Conservation (phyloP, 176 grass and related monocot genomes). For the Themeda triandra region DNA sequence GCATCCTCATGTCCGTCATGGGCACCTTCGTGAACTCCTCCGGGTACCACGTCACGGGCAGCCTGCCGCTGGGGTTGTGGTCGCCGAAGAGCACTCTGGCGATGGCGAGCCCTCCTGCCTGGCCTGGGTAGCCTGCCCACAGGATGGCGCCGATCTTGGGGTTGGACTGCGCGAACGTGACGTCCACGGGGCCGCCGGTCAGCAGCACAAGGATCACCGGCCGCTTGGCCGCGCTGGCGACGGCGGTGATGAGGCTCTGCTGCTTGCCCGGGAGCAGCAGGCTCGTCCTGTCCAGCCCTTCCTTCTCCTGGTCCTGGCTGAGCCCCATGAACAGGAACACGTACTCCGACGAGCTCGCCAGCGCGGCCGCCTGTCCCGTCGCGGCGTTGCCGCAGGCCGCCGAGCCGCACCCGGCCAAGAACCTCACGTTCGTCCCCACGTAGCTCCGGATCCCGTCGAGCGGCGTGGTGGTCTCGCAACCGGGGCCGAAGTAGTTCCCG, state of each 20-base stretch:
- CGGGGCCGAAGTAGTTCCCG: constrained; percentile 69
- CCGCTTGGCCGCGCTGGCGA: constrained; percentile 44
- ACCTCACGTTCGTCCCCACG: background rate
- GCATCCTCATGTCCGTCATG: constrained; percentile 88
- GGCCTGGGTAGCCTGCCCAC: constrained; percentile 80
- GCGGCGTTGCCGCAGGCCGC: constrained; percentile 17
- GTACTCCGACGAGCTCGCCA: constrained; percentile 38
- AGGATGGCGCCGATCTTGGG: constrained; percentile 59
- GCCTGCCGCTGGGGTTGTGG: constrained; percentile 64
- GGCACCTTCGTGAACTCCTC: constrained; percentile 54
- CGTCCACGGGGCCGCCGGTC: constrained; percentile 68
- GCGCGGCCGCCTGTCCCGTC: constrained; percentile 6
- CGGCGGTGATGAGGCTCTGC: constrained; percentile 51
- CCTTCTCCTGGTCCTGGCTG: constrained; percentile 57
- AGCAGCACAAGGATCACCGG: constrained; percentile 75
- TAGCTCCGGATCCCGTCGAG: constrained; percentile 35
- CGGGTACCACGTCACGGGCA: constrained; percentile 88
- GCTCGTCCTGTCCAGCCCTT: constrained; percentile 57
- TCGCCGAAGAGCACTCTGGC: constrained; percentile 69
- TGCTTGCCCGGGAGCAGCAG: constrained; percentile 70
- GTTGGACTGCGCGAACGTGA: constrained; percentile 56
- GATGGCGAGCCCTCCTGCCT: constrained; percentile 63
- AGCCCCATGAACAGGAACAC: constrained; percentile 69
- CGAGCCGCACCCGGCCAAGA: constrained; percentile 49
- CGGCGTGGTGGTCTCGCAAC: constrained; percentile 49